These are phyloP conservation scores for Trichoderma sp. DNA, from an alignment of 2,329 filamentous ascomycete species.

Conservation along the genomic window DNA sequence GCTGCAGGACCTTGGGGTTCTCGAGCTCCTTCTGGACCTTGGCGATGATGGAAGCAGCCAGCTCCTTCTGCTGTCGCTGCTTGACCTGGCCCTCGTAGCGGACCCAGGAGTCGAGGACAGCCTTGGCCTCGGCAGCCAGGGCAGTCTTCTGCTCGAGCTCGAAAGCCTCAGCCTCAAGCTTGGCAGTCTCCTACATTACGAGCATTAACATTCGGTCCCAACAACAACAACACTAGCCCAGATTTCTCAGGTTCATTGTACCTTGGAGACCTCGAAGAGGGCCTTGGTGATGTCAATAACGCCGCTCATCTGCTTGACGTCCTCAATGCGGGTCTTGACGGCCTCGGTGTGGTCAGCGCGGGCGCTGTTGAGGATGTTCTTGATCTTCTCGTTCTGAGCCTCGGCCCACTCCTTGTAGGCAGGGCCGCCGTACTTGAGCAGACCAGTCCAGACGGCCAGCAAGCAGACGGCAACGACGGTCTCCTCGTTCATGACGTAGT, in stretches of 20 bases:
- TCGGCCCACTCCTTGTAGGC: slow-evolving; percentile 92
- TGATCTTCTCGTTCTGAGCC: slow-evolving; percentile 86
- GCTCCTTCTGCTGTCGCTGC: slow-evolving; percentile 96
- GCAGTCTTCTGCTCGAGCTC: slow-evolving; percentile 97
- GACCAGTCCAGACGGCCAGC: slow-evolving; percentile 85
- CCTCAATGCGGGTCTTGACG: slow-evolving; percentile 91
- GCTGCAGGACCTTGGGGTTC: slow-evolving; percentile 95
- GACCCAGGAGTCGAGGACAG: slow-evolving; percentile 96
- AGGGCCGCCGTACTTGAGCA: slow-evolving; percentile 92
- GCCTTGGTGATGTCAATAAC: slow-evolving; percentile 97
- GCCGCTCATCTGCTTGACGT: slow-evolving; percentile 89
- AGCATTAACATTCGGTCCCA: not conserved
- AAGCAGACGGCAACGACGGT: slow-evolving; percentile 91
- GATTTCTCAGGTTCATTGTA: slow-evolving; percentile 43
- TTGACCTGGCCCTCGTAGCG: slow-evolving; percentile 98
- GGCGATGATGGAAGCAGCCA: slow-evolving; percentile 87
- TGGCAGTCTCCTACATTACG: slow-evolving; percentile 78
- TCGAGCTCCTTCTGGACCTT: slow-evolving; percentile 99
- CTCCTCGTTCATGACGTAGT: slow-evolving; percentile 99
- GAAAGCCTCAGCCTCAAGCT: slow-evolving; percentile 92
- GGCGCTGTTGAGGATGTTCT: slow-evolving; percentile 90
- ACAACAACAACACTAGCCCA: not conserved
- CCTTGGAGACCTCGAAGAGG: slow-evolving; percentile 98
- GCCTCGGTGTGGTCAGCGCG: slow-evolving; percentile 93
- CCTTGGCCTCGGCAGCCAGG: slow-evolving; percentile 88